A percentile compares a stretch with the other conserved stretches of the same genome.
These are phyloP conservation scores for Moesziomyces sp. DNA, from an alignment of 1,284 basidiomycete genomes.

Conservation along the genomic window DNA sequence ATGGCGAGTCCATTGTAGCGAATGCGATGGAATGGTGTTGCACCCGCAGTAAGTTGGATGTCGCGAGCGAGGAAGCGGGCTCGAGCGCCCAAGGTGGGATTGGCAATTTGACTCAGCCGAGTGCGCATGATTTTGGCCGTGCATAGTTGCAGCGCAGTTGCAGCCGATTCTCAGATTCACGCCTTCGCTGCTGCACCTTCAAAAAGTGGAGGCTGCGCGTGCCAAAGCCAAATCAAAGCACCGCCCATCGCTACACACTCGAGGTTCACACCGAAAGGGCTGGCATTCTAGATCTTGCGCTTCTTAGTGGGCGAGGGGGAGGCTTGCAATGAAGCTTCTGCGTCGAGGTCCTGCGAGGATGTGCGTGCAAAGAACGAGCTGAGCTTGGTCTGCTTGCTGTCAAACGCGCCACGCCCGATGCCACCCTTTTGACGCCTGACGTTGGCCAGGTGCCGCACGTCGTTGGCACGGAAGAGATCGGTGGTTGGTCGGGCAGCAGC, in stretches of 20 bases:
- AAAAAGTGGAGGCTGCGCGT: slow-evolving; percentile 4
- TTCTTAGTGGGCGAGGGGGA: slow-evolving; percentile 27
- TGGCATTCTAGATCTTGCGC: slow-evolving; percentile 18
- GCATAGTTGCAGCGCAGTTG: not conserved
- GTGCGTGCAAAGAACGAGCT: slow-evolving; percentile 29
- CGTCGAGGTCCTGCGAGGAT: not conserved
- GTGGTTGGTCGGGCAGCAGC: not conserved
- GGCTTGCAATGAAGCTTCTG: not conserved
- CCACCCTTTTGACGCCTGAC: slow-evolving; percentile 44
- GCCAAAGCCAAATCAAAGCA: not conserved
- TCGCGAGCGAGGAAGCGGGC: not conserved
- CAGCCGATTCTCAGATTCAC: not conserved
- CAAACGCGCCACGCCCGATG: slow-evolving; percentile 31
- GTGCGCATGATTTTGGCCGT: not conserved
- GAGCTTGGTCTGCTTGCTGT: slow-evolving; percentile 32
- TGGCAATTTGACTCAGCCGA: no score
- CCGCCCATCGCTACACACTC: not conserved
- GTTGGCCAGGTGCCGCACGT: slow-evolving; percentile 25
- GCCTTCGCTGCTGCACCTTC: not conserved
- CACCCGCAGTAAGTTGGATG: not conserved
- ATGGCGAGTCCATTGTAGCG: slow-evolving; percentile 17
- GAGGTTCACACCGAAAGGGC: not conserved
- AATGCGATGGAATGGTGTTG: not conserved
- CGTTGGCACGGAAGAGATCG: slow-evolving; percentile 37
- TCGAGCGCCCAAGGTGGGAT: no score